Evolutionary conservation across 495 filamentous ascomycete genomes (phyloP).

Genomic region (Talaromyces proteolyticus): DNA sequence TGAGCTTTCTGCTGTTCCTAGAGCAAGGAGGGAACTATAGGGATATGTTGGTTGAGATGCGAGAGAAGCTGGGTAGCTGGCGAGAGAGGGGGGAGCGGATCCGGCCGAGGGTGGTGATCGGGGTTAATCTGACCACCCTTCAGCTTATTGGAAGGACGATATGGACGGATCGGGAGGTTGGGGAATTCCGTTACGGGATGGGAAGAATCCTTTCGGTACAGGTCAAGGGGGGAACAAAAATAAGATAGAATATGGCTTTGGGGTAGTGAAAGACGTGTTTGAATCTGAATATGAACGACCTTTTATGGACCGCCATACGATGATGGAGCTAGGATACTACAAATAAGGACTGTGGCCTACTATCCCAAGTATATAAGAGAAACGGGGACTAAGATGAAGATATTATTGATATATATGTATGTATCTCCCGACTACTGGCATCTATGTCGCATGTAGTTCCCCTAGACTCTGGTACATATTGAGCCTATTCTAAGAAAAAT

Average conservation of each 20-base stretch:
- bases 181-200: conserved; percentile 5
- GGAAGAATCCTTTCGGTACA: conserved; percentile 7
- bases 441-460: too few relatives aligned
- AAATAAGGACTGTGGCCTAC: too few relatives aligned
- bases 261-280: not conserved
- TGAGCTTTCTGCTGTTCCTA: conserved; percentile 13
- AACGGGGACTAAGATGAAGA: too few relatives aligned
- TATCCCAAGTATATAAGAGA: too few relatives aligned
- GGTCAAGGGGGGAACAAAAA: not conserved
- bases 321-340: not conserved
- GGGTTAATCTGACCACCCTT: not conserved
- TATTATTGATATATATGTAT: too few relatives aligned
- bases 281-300: not conserved
- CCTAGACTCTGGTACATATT: too few relatives aligned
- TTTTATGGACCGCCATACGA: not conserved
- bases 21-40: conserved; percentile 7
- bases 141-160: not conserved
- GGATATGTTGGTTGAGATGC: conserved; percentile 9
- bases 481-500: too few relatives aligned
- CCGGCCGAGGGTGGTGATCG: conserved; percentile 5
- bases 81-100: not conserved
- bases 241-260: too few relatives aligned
- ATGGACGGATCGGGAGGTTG: conserved; percentile 6
- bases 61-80: conserved; percentile 7
- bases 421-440: too few relatives aligned